Conservation (phyloP, 306 rosid genomes). For the Acmispon strigosus region DNA sequence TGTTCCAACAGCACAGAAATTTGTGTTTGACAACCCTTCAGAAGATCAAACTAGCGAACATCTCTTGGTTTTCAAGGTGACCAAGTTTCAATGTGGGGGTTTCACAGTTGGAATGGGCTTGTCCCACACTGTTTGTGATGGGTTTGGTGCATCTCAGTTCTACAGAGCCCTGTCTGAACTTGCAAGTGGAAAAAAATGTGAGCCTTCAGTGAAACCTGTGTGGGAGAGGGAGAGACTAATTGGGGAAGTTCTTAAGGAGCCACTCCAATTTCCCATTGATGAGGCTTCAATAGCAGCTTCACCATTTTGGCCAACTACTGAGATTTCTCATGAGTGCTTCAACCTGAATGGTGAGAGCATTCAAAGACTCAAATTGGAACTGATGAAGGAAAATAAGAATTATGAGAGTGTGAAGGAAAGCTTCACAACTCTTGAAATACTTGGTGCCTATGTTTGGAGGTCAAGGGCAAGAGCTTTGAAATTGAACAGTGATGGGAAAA, state of each 20-base stretch:
- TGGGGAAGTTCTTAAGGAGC: constrained; percentile 16
- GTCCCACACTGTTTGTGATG: constrained; percentile 49
- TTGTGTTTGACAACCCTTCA: constrained; percentile 28
- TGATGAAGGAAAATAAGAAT: constrained; percentile 13
- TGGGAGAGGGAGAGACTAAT: constrained; percentile 49
- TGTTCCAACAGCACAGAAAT: constrained; percentile 21
- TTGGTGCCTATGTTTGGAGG: constrained; percentile 54
- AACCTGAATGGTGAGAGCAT: constrained; percentile 24
- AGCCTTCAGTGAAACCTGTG: constrained; percentile 43
- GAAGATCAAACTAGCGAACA: constrained; percentile 22
- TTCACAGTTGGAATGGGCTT: constrained; percentile 46
- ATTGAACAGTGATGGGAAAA: constrained; percentile 32
- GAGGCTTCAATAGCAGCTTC: constrained; percentile 25
- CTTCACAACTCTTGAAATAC: constrained; percentile 43
- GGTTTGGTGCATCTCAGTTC: constrained; percentile 39
- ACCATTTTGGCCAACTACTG: constrained; percentile 38
- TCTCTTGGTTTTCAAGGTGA: constrained; percentile 37
- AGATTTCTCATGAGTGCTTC: constrained; percentile 29
- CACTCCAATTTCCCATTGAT: constrained; percentile 19
- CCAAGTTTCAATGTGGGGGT: constrained; percentile 46
- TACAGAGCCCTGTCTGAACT: constrained; percentile 36
- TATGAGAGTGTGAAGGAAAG: background rate
- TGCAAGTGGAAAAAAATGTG: constrained; percentile 36
- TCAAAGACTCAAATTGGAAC: constrained; percentile 31
- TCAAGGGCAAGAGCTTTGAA: constrained; percentile 40